Percentiles rank a stretch among this genome's conserved stretches.
These are phyloP conservation scores for Quercus gilva DNA, from an alignment of 306 rosid species.

Conservation along the genomic window DNA sequence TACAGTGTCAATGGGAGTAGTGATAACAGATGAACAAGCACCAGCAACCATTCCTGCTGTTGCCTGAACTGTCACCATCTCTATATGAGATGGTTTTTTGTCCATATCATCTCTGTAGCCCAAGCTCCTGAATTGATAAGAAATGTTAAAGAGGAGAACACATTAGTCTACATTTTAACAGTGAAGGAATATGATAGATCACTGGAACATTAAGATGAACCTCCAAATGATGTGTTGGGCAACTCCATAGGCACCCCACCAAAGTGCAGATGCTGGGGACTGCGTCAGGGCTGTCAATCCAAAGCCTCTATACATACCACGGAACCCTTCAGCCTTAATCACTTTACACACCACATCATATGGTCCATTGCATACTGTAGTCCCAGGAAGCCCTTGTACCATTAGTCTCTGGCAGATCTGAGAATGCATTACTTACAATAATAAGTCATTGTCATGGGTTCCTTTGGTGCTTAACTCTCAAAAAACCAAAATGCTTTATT, in stretches of 20 bases:
- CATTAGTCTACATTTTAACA: not conserved
- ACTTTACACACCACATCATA: constrained; percentile 56
- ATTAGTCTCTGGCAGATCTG: constrained; percentile 85
- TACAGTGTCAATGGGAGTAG: constrained; percentile 84
- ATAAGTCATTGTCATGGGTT: not conserved
- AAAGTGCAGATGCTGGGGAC: constrained; percentile 88
- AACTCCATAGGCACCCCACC: constrained; percentile 95
- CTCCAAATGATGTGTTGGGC: constrained; percentile 92
- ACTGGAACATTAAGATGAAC: constrained; percentile 27
- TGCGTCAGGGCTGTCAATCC: constrained; percentile 68
- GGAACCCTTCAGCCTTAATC: constrained; percentile 62
- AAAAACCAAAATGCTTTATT: not conserved
- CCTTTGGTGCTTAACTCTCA: not conserved
- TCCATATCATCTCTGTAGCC: constrained; percentile 54
- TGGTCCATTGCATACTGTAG: constrained; percentile 54
- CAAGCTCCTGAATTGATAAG: constrained; percentile 47
- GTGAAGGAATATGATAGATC: not conserved
- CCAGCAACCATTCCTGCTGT: constrained; percentile 85
- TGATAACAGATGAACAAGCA: constrained; percentile 74
- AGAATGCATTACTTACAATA: not conserved
- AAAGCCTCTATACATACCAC: constrained; percentile 86
- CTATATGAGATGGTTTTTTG: constrained; percentile 70
- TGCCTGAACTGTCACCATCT: constrained; percentile 79
- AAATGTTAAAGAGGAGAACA: not conserved
- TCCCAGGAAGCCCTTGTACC: constrained; percentile 91